Conservation (phyloP, 2,329 filamentous ascomycete genomes). For the Colletotrichum siamense region DNA sequence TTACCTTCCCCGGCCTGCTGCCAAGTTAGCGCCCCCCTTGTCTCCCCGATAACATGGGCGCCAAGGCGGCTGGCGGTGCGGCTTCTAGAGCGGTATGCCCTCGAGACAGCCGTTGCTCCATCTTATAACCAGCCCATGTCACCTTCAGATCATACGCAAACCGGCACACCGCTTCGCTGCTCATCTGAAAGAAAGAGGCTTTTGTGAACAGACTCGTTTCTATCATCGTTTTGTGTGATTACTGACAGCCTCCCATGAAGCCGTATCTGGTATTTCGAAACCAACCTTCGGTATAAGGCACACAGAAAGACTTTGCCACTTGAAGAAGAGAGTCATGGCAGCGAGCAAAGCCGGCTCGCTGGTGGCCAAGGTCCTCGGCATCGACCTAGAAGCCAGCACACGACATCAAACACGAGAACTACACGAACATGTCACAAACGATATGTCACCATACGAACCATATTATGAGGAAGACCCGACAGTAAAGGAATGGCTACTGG, state of each 20-base stretch:
- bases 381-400: constrained; percentile 68
- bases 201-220: neutral
- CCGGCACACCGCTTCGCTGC: neutral
- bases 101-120: constrained; percentile 9
- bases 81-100: constrained; percentile 8
- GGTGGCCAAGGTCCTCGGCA: constrained; percentile 80
- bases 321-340: neutral
- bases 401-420: constrained; percentile 15
- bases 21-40: neutral
- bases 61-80: constrained; percentile 23
- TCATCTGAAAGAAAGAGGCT: neutral
- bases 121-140: neutral
- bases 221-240: neutral
- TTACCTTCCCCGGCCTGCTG: neutral
- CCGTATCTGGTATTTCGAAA: neutral
- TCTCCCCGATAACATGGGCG: constrained; percentile 8
- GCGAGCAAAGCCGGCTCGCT: constrained; percentile 68
- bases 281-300: neutral
- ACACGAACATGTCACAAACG: neutral
- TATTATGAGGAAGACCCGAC: constrained; percentile 72
- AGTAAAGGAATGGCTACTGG: constrained; percentile 63
- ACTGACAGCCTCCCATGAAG: neutral
- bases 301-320: neutral
- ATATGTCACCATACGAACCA: constrained; percentile 12
- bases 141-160: neutral